phyloP scores from a whole-genome alignment of 2,329 filamentous ascomycete genomes.

The Chaetomium globosum region DNA sequence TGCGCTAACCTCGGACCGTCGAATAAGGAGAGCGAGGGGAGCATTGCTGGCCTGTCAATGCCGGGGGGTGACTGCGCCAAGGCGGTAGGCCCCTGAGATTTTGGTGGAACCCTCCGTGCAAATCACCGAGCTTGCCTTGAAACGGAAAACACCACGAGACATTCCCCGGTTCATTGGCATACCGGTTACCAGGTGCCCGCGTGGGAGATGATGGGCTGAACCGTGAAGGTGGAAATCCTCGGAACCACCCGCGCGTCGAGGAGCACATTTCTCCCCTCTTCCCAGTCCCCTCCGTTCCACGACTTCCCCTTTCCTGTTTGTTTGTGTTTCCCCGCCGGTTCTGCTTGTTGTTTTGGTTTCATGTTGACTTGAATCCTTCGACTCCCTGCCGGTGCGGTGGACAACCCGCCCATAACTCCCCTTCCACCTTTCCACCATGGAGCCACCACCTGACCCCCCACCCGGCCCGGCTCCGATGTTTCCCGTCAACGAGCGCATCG shows the following conservation, averaged over 20 bases:
- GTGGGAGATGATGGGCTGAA: neutral
- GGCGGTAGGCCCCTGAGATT: neutral
- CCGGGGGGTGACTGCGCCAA: neutral
- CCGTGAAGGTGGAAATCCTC: neutral
- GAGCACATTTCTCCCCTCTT: neutral
- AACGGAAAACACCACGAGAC: neutral
- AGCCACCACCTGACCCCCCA: neutral
- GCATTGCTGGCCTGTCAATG: neutral
- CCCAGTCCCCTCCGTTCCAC: neutral
- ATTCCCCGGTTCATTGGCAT: slow-evolving; percentile 2
- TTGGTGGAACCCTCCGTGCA: neutral
- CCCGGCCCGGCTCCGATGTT: slow-evolving; percentile 1
- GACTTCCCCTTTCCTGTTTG: neutral
- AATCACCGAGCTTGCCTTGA: slow-evolving; percentile 1
- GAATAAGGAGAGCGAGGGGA: neutral
- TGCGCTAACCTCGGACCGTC: neutral
- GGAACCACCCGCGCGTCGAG: neutral
- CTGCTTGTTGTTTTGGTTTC: neutral
- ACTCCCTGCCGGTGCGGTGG: neutral
- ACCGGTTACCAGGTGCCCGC: neutral
- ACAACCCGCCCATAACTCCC: neutral
- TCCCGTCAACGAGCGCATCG: slow-evolving; percentile 25
- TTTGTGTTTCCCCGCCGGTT: neutral
- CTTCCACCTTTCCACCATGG: neutral
- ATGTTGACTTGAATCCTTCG: neutral